Evolutionary conservation across 805 yeast species (phyloP).

Genomic region (Saccharomycopsis fermentans): DNA sequence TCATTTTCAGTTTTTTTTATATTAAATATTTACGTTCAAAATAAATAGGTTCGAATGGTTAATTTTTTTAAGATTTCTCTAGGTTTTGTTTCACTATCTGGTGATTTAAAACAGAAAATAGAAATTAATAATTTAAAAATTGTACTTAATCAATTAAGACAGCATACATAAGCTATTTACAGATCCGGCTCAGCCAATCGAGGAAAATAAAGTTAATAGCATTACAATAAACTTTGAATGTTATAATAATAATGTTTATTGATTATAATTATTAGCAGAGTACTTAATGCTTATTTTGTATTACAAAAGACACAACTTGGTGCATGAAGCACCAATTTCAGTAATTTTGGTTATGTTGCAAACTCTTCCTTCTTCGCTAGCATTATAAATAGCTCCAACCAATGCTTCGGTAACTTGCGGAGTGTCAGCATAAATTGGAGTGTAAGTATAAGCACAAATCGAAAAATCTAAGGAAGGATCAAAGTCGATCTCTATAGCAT

Average conservation of each 20-base stretch:
- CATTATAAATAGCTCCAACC: slow-evolving; percentile 81
- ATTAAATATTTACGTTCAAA: no score
- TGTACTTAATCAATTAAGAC: no score
- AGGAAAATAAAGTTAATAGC: no score
- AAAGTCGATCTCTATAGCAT: slow-evolving; percentile 83
- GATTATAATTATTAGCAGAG: background rate
- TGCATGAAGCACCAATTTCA: slow-evolving; percentile 80
- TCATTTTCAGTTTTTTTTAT: no score
- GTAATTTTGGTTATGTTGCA: slow-evolving; percentile 72
- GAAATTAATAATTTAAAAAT: no score
- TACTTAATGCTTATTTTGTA: background rate
- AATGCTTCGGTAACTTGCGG: slow-evolving; percentile 66
- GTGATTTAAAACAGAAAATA: no score
- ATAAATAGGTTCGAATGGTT: no score
- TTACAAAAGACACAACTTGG: slow-evolving; percentile 55
- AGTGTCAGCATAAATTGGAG: slow-evolving; percentile 80
- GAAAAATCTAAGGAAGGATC: slow-evolving; percentile 89
- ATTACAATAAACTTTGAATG: no score
- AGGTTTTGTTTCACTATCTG: no score
- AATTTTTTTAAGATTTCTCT: no score
- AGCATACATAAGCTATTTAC: no score
- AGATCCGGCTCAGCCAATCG: no score
- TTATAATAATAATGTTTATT: background rate
- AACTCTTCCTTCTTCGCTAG: slow-evolving; percentile 64
- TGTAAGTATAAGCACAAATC: slow-evolving; percentile 75